phyloP scores from a whole-genome alignment of 345 rosid species.

The Sapria himalayana region DNA sequence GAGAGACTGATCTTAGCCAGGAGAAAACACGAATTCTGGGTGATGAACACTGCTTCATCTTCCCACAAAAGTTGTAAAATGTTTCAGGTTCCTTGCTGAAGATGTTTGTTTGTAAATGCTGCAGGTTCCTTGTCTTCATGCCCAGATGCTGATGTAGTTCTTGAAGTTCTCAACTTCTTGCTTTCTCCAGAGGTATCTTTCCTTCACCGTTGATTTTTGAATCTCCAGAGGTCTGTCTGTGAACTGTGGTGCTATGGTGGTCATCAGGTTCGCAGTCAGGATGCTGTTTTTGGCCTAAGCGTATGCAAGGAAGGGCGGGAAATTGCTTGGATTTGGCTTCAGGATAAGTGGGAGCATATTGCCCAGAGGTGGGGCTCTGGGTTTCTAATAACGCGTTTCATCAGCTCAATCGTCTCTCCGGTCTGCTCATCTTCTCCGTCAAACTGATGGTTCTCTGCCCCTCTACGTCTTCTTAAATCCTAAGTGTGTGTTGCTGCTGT shows the following conservation, averaged over 20 bases:
- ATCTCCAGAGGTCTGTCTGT: neutral
- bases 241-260: neutral
- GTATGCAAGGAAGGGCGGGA: conserved; percentile 79
- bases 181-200: conserved; percentile 52
- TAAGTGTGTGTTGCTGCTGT: neutral
- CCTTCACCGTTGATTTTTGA: neutral
- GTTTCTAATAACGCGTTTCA: conserved; percentile 45
- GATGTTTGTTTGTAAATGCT: no score
- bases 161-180: conserved; percentile 54
- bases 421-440: conserved; percentile 15
- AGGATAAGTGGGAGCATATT: conserved; percentile 71
- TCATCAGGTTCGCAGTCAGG: conserved; percentile 70
- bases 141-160: conserved; percentile 36
- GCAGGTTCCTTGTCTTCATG: conserved; percentile 62
- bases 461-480: neutral
- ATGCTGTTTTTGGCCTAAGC: conserved; percentile 50
- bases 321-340: conserved; percentile 81
- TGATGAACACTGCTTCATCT: conserved; percentile 13
- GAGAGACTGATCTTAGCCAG: conserved; percentile 89
- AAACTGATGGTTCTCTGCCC: neutral
- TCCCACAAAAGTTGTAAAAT: no score
- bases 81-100: no score
- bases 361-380: conserved; percentile 52
- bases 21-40: conserved; percentile 88
- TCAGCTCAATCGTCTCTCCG: conserved; percentile 58